Base-by-base conservation (phyloP, 768 basidiomycete species). In the Phylloporus rhodoxanthus region DNA sequence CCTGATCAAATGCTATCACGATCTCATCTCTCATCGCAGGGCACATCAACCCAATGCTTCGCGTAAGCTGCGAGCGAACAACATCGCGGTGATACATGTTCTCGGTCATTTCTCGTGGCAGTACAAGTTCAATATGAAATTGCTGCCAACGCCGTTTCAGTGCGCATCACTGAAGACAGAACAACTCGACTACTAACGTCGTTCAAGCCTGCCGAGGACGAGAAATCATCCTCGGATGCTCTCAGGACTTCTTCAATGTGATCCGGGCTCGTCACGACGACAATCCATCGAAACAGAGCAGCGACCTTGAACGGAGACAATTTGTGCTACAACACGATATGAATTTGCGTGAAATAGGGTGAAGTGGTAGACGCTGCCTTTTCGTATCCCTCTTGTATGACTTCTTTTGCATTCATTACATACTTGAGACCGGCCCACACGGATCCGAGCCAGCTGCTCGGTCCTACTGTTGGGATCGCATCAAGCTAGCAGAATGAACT, bases 1-100 rank as follows among this genome's bases (percentile, higher is more conserved):
- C 55, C 6, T 73, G 73, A 6, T 61, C 56, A 47, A 77, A 73
- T 1, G 78, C 68, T 0, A 59, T 45, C 1, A 54, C 42, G 20
- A 79, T 60, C 53, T 82, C 80, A 20, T 75, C 70, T 8, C 66
- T 63, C 15, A 80, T 53, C 26, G 73, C 5, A 70, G 55, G 3
- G 45, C 52, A 1, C n/a, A n/a, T n/a, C n/a, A n/a, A n/a, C n/a
- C 60, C 65, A 10, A 80, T 62, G 41, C 70, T 72, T 8, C 74
- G 66, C 8, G 71, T 70, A 11, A 72, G 57, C 20, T 61, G 52
- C 41, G 67, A 58, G 2, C 54, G 53, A 19, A 5, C 11, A 29
- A 25, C 25, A 37, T 14, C 20, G 28, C 33, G 36, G 23, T n/a
- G n/a, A n/a, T n/a, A 26, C 10, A 33, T 13, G 29, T 25, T 7